Percentiles rank a stretch among this genome's conserved stretches.
These are phyloP conservation scores for Osmanthus fragrans DNA, from an alignment of 257 asterid species.

Conservation along the genomic window DNA sequence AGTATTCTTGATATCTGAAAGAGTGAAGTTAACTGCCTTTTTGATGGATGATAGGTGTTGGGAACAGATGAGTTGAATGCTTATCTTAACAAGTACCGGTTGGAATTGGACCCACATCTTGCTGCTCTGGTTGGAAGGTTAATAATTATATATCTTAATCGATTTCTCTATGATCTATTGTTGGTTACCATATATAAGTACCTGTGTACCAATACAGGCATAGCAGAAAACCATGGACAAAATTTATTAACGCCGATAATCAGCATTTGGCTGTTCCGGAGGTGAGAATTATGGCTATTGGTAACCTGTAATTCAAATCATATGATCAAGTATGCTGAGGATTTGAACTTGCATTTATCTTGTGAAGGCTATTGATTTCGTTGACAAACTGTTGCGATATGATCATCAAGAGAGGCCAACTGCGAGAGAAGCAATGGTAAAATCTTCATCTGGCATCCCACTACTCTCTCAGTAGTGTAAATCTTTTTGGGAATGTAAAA, in stretches of 20 bases:
- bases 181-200: constrained; percentile 12
- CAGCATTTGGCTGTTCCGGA: constrained; percentile 73
- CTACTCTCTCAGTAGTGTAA: background rate
- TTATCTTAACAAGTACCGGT: constrained; percentile 66
- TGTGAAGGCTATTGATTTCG: constrained; percentile 87
- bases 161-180: background rate
- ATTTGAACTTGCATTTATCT: constrained; percentile 1
- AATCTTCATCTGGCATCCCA: background rate
- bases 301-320: constrained; percentile 1
- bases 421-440: constrained; percentile 95
- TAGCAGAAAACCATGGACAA: constrained; percentile 40
- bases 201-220: constrained; percentile 38
- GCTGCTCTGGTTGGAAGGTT: constrained; percentile 82
- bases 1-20: background rate
- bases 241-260: constrained; percentile 44
- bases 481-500: background rate
- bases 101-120: constrained; percentile 72
- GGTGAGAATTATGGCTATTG: constrained; percentile 41
- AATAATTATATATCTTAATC: background rate
- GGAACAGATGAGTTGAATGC: constrained; percentile 75
- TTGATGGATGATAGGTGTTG: constrained; percentile 53
- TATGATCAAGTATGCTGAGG: background rate
- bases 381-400: constrained; percentile 84
- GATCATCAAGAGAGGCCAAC: constrained; percentile 97
- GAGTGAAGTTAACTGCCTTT: background rate